Conservation (phyloP, 805 yeast species). For the Candida takata region DNA sequence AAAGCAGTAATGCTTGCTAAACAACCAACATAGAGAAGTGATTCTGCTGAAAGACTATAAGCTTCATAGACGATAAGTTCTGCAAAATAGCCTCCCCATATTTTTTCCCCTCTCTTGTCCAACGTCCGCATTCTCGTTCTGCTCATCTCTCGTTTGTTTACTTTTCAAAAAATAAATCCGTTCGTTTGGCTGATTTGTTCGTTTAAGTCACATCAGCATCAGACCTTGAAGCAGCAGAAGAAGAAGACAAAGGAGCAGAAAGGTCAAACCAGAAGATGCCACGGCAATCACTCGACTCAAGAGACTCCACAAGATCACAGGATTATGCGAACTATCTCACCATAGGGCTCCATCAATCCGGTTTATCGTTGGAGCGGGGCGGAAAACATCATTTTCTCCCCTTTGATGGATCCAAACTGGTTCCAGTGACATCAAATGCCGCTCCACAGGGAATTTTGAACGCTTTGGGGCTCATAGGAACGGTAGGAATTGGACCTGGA, state of each 20-base stretch:
- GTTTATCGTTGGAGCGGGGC: slow-evolving; percentile 6
- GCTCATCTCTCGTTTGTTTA: too few species aligned
- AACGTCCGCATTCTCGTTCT: too few species aligned
- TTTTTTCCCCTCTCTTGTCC: too few species aligned
- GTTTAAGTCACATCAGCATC: slow-evolving; percentile 1
- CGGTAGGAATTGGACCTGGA: slow-evolving; percentile 22
- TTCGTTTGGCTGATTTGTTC: too few species aligned
- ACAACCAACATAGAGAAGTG: too few species aligned
- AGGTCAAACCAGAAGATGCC: neutral
- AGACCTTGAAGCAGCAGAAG: too few species aligned
- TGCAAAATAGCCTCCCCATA: too few species aligned
- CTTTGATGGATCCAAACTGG: neutral
- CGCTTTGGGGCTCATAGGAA: slow-evolving; percentile 16
- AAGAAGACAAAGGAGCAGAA: neutral
- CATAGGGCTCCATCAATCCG: slow-evolving; percentile 9
- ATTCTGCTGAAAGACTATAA: too few species aligned
- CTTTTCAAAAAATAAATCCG: too few species aligned
- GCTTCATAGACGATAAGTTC: too few species aligned
- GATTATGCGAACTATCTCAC: neutral
- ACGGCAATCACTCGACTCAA: neutral
- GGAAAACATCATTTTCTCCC: neutral
- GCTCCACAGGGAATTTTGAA: slow-evolving; percentile 5
- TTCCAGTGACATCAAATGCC: too few species aligned
- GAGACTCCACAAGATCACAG: neutral
- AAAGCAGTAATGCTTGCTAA: too few species aligned